Base-by-base conservation (phyloP, 2,329 filamentous ascomycete genomes). In the Calonectria pseudoturangicola region DNA sequence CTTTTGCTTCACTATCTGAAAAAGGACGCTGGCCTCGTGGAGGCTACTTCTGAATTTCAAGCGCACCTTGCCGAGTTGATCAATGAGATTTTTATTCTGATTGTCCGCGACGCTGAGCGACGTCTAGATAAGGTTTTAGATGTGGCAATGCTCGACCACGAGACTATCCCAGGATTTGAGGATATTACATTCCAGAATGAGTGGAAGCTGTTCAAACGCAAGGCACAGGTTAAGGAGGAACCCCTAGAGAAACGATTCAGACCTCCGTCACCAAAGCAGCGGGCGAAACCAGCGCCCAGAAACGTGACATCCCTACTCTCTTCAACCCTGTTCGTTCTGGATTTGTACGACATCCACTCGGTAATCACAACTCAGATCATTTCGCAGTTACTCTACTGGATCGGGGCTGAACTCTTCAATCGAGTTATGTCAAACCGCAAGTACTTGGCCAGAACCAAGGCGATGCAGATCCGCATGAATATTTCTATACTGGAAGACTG, bases 401-500 rank as follows among this genome's bases (percentile, higher is more conserved):
- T 99, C 18, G 94, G 96, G 8, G 95, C 96, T 0, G 97, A 99
- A 84, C 91, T 98, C 10, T 99, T 99, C 87, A 99, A 99, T 84
- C 93, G 96, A 71, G 94, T 99, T 83, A 98, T 99, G 94, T 96
- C 94, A 36, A 98, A 97, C 81, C 92, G 95, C 76, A 96, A 96
- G 82, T 99, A 98, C 81, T 89, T 99, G 12, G 96, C 97, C 7
- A 91, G 97, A 66, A 99, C 97, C 21, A 99, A 99, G 84, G 97
- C 97, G 4, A 99, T 99, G 97, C 97, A 99, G 83, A 98, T 99
- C 79, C 94, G 97, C 77, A 98, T 99, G 96, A 99, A 99, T 82
- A 92, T 99, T 8, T 98, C 97, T 0, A 93, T 93, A 9, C 87
- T 99, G 25, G 97, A 99, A 83, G 97, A 99, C 81, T 99, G 97